A percentile compares a stretch with the other conserved stretches of the same genome.
Evolutionary conservation across 1,284 basidiomycete species (phyloP).

Genomic region (Puccinia novopanici): DNA sequence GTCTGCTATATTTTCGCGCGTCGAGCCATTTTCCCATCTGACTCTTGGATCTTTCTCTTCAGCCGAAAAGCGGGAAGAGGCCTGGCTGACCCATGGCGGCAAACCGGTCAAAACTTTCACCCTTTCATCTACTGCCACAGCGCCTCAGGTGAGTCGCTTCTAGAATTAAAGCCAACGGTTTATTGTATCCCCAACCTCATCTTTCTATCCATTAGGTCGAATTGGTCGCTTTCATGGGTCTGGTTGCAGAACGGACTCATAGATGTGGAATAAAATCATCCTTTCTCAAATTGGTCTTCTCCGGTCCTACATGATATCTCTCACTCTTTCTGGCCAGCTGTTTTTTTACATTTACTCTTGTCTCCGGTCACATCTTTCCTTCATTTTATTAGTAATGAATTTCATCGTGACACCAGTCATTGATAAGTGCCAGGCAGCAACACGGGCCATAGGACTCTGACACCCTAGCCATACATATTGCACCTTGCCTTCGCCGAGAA

Average conservation of each 20-base stretch:
- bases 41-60: not conserved
- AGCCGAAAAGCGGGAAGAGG: not conserved
- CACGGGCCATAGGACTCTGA: no score
- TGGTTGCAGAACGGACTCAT: not conserved
- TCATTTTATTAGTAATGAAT: no score
- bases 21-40: not conserved
- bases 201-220: not conserved
- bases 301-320: no score
- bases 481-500: no score
- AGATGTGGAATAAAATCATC: not conserved
- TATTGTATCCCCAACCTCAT: not conserved
- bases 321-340: no score
- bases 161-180: not conserved
- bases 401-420: no score
- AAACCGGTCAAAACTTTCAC: not conserved
- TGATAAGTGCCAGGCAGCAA: no score
- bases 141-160: not conserved
- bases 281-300: no score
- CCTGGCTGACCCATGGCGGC: not conserved
- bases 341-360: no score
- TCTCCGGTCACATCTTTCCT: no score
- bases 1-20: not conserved
- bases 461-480: no score
- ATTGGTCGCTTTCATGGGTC: not conserved
- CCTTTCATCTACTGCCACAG: not conserved